A percentile compares a stretch with the other conserved stretches of the same genome.
phyloP scores from a whole-genome alignment of 2,329 filamentous ascomycete species.

The Colletotrichum gigasporum region DNA sequence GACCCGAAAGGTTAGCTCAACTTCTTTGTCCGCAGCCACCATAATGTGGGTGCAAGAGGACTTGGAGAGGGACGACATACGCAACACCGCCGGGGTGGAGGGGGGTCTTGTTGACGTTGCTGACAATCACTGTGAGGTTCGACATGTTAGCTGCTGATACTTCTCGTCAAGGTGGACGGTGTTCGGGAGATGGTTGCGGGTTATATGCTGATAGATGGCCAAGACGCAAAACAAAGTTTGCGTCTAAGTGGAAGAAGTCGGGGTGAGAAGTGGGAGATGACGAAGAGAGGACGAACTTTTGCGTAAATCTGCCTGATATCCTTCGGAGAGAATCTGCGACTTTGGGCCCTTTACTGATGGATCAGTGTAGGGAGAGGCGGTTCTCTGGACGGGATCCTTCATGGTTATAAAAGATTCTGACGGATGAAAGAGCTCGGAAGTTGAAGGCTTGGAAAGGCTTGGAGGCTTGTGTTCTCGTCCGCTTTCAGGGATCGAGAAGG shows the following conservation, averaged over 20 bases:
- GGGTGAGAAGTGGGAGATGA: constrained; percentile 9
- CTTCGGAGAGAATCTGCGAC: constrained; percentile 47
- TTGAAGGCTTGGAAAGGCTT: constrained; percentile 29
- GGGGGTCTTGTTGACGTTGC: constrained; percentile 86
- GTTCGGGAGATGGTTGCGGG: not conserved
- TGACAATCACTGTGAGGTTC: constrained; percentile 57
- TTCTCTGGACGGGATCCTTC: constrained; percentile 51
- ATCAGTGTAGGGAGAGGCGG: constrained; percentile 49
- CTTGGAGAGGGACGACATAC: constrained; percentile 58
- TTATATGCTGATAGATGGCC: not conserved
- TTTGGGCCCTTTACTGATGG: constrained; percentile 50
- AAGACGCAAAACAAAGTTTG: constrained; percentile 33
- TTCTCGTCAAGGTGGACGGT: not conserved
- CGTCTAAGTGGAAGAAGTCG: constrained; percentile 4
- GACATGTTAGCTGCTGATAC: constrained; percentile 28
- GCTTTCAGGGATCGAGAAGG: constrained; percentile 30
- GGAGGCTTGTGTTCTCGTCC: constrained; percentile 30
- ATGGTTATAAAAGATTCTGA: constrained; percentile 45
- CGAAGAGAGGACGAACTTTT: constrained; percentile 48
- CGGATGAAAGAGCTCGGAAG: constrained; percentile 19
- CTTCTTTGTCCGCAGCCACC: not conserved
- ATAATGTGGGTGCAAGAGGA: too few relatives aligned
- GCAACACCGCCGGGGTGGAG: constrained; percentile 91
- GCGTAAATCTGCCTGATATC: constrained; percentile 46
- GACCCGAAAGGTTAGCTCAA: constrained; percentile 9